Evolutionary conservation across 2,329 filamentous ascomycete species (phyloP).

Genomic region (Parastagonospora nodorum): DNA sequence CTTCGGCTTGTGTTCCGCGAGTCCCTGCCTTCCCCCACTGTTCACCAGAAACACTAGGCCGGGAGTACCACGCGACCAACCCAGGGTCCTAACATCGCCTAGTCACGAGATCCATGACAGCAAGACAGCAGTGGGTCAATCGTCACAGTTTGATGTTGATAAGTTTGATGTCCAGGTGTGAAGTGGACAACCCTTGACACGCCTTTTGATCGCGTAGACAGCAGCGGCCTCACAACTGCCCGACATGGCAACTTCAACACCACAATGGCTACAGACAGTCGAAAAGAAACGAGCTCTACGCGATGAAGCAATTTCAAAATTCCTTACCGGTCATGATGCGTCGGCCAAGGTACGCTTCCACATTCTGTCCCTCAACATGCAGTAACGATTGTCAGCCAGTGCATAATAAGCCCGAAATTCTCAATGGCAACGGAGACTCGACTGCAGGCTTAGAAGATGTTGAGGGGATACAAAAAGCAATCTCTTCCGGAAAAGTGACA

Average conservation of each 20-base stretch:
- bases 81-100: no score
- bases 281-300: constrained; percentile 30
- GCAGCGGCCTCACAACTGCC: not conserved
- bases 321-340: constrained; percentile 11
- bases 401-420: constrained; percentile 12
- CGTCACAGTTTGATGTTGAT: not conserved
- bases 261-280: constrained; percentile 35
- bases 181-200: no score
- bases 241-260: constrained; percentile 20
- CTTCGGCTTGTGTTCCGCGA: constrained; percentile 6
- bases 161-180: not conserved
- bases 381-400: constrained; percentile 20
- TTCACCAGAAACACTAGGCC: constrained; percentile 13
- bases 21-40: constrained; percentile 28
- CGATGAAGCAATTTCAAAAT: constrained; percentile 31
- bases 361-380: not conserved
- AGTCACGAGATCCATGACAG: no score
- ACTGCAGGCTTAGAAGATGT: constrained; percentile 22
- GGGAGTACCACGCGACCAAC: no score
- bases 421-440: constrained; percentile 3
- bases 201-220: no score
- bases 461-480: constrained; percentile 25
- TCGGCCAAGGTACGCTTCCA: constrained; percentile 8
- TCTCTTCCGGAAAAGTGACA: constrained; percentile 34
- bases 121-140: no score